These are phyloP conservation scores for Cryptococcus sp. DNA, from an alignment of 1,284 basidiomycete species.

Conservation along the genomic window DNA sequence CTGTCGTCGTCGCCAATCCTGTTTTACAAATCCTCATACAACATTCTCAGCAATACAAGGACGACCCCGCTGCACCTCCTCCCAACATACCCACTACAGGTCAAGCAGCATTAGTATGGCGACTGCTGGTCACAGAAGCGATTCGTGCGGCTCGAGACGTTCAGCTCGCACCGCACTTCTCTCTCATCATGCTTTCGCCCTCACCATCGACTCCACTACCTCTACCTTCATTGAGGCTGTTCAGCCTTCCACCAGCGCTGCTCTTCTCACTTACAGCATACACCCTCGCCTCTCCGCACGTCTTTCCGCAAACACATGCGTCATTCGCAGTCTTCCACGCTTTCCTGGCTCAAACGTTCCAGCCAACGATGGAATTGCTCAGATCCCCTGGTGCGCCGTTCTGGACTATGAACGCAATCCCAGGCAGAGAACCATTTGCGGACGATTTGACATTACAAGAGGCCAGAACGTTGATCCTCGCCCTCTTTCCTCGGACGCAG, in stretches of 20 bases:
- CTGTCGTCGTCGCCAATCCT: conserved; percentile 68
- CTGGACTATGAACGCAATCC: conserved; percentile 41
- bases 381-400: conserved; percentile 40
- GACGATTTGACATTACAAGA: conserved; percentile 51
- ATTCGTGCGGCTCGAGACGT: conserved; percentile 50
- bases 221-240: conserved; percentile 45
- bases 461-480: conserved; percentile 48
- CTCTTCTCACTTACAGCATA: conserved; percentile 49
- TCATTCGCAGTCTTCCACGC: conserved; percentile 40
- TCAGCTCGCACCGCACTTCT: conserved; percentile 50
- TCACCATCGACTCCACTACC: conserved; percentile 46
- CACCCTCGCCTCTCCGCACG: conserved; percentile 48
- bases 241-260: conserved; percentile 45
- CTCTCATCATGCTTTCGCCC: conserved; percentile 50
- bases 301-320: conserved; percentile 42
- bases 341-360: conserved; percentile 44
- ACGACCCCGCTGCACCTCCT: conserved; percentile 47
- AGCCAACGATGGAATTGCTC: conserved; percentile 43
- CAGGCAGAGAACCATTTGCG: conserved; percentile 32
- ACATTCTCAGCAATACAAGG: conserved; percentile 46
- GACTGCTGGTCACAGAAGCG: conserved; percentile 50
- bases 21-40: conserved; percentile 48
- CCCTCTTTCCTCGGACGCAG: conserved; percentile 44
- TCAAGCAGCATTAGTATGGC: conserved; percentile 47
- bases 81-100: conserved; percentile 42